Evolutionary conservation across 306 rosid genomes (phyloP).

Genomic region (Arachis hypogaea): DNA sequence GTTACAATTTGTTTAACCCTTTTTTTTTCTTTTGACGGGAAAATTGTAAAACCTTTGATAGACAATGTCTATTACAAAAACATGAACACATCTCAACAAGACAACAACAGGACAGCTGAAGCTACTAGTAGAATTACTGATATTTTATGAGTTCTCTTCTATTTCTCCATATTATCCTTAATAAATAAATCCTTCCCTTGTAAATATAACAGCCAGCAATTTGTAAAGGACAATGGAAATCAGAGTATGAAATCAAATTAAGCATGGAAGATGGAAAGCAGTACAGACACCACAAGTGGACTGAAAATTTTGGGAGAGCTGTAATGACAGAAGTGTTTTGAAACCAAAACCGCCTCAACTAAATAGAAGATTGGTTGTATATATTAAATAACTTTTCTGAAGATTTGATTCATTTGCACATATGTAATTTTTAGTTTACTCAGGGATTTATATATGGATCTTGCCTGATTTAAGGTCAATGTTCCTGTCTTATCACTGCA

Average conservation of each 20-base stretch:
- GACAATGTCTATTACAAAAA: conserved; percentile 24
- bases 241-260: not conserved
- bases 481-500: conserved; percentile 99
- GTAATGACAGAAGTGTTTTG: conserved; percentile 20
- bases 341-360: conserved; percentile 35
- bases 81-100: not conserved
- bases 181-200: conserved; percentile 28
- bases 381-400: not conserved
- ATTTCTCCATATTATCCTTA: conserved; percentile 21
- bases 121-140: conserved; percentile 29
- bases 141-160: conserved; percentile 16
- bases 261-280: no score
- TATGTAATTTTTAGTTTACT: conserved; percentile 27
- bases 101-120: conserved; percentile 30
- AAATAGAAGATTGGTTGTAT: not conserved
- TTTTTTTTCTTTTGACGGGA: not conserved
- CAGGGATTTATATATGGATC: conserved; percentile 23
- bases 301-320: conserved; percentile 17
- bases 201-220: conserved; percentile 29
- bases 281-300: not conserved
- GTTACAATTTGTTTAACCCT: conserved; percentile 18
- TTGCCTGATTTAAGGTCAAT: conserved; percentile 85
- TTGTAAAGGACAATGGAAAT: conserved; percentile 25
- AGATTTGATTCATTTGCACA: conserved; percentile 29
- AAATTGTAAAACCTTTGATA: not conserved